Evolutionary conservation across 176 grass and related monocot species (phyloP).

Genomic region (Poa annua): DNA sequence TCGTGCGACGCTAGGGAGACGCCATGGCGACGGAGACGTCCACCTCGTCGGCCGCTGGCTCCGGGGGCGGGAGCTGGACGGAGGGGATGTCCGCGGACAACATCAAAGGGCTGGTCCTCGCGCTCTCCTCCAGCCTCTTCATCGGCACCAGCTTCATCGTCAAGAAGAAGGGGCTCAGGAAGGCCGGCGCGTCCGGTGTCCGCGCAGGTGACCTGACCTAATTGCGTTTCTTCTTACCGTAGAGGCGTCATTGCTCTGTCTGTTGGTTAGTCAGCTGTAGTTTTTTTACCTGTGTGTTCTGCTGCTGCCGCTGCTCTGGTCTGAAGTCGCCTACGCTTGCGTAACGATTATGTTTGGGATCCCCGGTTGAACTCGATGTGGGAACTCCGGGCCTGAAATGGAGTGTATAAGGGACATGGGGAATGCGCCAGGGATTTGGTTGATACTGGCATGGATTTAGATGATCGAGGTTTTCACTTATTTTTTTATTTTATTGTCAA

Average conservation of each 20-base stretch:
- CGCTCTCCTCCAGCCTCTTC: slow-evolving; percentile 92
- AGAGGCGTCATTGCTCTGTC: neutral
- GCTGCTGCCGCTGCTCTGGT: neutral
- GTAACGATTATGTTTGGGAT: slow-evolving; percentile 13
- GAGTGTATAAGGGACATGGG: neutral
- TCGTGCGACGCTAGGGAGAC: neutral
- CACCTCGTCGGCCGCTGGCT: slow-evolving; percentile 45
- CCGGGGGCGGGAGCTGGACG: slow-evolving; percentile 64
- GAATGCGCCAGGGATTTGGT: neutral
- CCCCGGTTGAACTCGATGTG: neutral
- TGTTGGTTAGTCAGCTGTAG: neutral
- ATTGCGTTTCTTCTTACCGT: slow-evolving; percentile 20
- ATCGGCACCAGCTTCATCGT: slow-evolving; percentile 99
- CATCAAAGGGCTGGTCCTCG: slow-evolving; percentile 94
- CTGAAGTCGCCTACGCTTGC: neutral
- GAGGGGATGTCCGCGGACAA: slow-evolving; percentile 95
- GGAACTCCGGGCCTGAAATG: slow-evolving; percentile 19
- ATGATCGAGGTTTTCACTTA: neutral
- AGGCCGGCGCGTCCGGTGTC: slow-evolving; percentile 80
- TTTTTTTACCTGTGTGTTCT: neutral
- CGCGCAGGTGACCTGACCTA: slow-evolving; percentile 80
- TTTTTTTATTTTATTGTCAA: neutral
- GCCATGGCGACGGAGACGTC: slow-evolving; percentile 46
- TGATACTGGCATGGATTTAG: neutral
- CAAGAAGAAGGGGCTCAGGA: slow-evolving; percentile 99